Evolutionary conservation across 192 early-diverging fungal genomes (phyloP).

Genomic region (Phycomyces blakesleeanus): DNA sequence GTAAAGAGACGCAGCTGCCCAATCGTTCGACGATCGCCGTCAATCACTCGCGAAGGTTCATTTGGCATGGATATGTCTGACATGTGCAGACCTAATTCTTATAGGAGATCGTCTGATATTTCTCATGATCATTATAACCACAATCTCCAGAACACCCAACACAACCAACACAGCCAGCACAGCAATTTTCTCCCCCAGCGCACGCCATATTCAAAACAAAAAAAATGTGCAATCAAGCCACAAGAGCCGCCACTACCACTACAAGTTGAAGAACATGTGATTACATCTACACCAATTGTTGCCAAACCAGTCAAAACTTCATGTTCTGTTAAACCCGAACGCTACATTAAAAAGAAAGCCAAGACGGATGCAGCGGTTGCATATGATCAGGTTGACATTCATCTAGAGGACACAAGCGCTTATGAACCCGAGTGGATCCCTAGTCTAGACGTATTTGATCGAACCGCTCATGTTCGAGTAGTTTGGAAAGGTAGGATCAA

Average conservation of each 20-base stretch:
- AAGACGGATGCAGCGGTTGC: conserved; percentile 25
- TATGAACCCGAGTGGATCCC: conserved; percentile 29
- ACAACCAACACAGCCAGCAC: too few relatives aligned
- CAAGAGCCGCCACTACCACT: conserved; percentile 1
- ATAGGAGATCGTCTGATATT: not conserved
- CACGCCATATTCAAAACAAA: too few relatives aligned
- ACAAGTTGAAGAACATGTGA: not conserved
- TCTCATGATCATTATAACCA: not conserved
- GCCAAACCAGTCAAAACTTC: conserved; percentile 4
- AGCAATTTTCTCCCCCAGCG: too few relatives aligned
- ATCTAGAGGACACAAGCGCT: conserved; percentile 3
- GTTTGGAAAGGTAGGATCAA: conserved; percentile 31
- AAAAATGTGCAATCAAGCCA: conserved; percentile 8
- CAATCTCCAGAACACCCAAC: too few relatives aligned
- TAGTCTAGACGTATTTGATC: conserved; percentile 22
- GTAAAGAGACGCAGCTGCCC: too few relatives aligned
- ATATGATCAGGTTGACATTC: conserved; percentile 21
- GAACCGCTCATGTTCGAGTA: conserved; percentile 22
- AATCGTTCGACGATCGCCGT: too few relatives aligned
- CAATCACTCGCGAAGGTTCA: too few relatives aligned
- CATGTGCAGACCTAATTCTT: not conserved
- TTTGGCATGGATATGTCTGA: too few relatives aligned
- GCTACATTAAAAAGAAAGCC: conserved; percentile 19
- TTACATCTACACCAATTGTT: not conserved
- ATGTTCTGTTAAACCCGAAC: not conserved